Conservation (phyloP, 805 yeast species). For the Candida ascalaphidarum region DNA sequence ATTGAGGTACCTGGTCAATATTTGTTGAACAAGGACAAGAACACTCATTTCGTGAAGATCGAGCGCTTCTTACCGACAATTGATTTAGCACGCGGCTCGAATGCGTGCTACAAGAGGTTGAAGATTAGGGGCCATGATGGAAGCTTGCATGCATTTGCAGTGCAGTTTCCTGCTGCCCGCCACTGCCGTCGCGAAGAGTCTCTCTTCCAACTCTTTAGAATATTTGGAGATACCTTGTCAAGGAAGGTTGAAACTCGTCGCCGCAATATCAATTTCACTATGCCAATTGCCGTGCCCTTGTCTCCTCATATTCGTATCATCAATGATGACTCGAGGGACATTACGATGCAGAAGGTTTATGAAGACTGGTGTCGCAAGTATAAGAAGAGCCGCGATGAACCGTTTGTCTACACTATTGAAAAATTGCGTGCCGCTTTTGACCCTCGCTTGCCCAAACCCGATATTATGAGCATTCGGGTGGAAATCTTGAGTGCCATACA, state of each 20-base stretch:
- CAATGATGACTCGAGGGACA: slow-evolving; percentile 70
- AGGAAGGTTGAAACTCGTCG: slow-evolving; percentile 84
- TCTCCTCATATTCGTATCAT: slow-evolving; percentile 91
- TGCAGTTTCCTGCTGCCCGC: slow-evolving; percentile 96
- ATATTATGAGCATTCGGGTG: slow-evolving; percentile 75
- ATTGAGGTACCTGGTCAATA: slow-evolving; percentile 98
- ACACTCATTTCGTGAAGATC: slow-evolving; percentile 84
- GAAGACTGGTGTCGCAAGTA: slow-evolving; percentile 75
- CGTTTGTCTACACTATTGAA: slow-evolving; percentile 76
- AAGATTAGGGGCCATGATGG: slow-evolving; percentile 94
- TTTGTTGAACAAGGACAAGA: slow-evolving; percentile 77
- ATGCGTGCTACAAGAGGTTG: slow-evolving; percentile 81
- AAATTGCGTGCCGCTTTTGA: slow-evolving; percentile 89
- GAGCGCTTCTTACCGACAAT: slow-evolving; percentile 87
- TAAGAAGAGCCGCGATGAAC: slow-evolving; percentile 78
- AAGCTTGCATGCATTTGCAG: slow-evolving; percentile 83
- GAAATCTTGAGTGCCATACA: slow-evolving; percentile 91
- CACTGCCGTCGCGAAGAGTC: slow-evolving; percentile 96
- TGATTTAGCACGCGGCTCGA: slow-evolving; percentile 82
- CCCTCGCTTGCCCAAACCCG: slow-evolving; percentile 90
- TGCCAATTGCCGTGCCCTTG: slow-evolving; percentile 88
- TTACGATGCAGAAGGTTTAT: slow-evolving; percentile 74
- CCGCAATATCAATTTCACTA: slow-evolving; percentile 73
- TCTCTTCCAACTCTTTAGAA: slow-evolving; percentile 82
- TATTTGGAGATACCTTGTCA: slow-evolving; percentile 73